phyloP scores from a whole-genome alignment of 306 rosid species.

The Carpinus viminea region DNA sequence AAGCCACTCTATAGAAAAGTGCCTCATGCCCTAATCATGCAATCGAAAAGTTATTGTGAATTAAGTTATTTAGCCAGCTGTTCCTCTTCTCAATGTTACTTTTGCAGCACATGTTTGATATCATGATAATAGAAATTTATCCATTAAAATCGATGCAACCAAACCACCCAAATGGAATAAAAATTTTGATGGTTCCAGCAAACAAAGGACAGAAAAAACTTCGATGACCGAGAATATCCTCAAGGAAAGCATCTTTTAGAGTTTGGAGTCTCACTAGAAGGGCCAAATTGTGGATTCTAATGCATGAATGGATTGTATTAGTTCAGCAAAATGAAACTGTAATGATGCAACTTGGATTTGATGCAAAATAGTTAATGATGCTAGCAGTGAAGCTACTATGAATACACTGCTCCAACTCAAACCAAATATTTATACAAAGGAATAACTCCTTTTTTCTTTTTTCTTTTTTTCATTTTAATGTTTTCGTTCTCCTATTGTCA shows the following conservation, averaged over 20 bases:
- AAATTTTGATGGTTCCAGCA: background rate
- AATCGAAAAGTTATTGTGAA: too few species aligned
- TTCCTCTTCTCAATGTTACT: too few species aligned
- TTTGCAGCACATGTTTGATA: too few species aligned
- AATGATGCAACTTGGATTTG: slow-evolving; percentile 10
- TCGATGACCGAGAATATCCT: background rate
- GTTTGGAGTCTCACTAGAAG: background rate
- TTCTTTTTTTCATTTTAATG: background rate
- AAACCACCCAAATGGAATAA: background rate
- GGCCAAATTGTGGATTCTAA: background rate
- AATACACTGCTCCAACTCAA: background rate
- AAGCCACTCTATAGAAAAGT: slow-evolving; percentile 1
- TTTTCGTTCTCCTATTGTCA: background rate
- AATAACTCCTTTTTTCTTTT: background rate
- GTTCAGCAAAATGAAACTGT: background rate
- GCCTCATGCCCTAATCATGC: too few species aligned
- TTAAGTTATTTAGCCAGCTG: too few species aligned
- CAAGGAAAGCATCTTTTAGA: slow-evolving; percentile 1
- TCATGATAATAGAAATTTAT: too few species aligned
- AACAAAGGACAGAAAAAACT: background rate
- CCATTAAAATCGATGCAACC: background rate
- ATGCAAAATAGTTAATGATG: background rate
- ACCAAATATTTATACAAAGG: background rate
- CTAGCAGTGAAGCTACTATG: background rate
- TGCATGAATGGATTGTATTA: background rate